Evolutionary conservation across 2,329 filamentous ascomycete genomes (phyloP).

Genomic region (Fusarium sp.): DNA sequence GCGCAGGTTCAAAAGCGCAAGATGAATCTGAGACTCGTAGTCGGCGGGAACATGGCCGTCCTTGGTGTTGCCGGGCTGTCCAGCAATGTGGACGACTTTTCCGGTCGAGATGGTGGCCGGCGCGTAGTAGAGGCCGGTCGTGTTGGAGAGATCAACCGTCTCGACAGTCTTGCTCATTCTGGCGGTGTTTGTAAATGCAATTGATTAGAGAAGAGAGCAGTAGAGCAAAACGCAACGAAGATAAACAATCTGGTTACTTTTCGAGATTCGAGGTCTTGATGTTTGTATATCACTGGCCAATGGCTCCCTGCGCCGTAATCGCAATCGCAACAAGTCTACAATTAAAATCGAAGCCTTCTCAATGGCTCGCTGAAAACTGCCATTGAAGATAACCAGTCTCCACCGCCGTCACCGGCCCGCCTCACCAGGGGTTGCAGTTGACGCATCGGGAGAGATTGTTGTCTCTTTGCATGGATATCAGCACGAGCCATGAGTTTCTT

Average conservation of each 20-base stretch:
- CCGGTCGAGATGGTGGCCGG: slow-evolving; percentile 22
- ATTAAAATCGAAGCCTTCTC: background rate
- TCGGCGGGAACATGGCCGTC: slow-evolving; percentile 49
- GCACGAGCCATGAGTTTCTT: background rate
- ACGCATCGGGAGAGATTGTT: background rate
- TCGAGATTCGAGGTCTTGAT: background rate
- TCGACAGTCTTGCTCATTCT: slow-evolving; percentile 23
- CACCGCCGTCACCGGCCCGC: background rate
- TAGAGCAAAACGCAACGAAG: background rate
- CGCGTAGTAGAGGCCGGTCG: slow-evolving; percentile 20
- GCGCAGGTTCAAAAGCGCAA: slow-evolving; percentile 53
- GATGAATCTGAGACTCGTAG: slow-evolving; percentile 56
- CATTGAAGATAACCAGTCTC: background rate
- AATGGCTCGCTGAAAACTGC: background rate
- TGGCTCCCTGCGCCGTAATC: background rate
- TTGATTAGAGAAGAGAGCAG: background rate
- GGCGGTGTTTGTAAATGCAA: background rate
- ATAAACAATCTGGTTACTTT: background rate
- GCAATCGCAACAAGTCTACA: background rate
- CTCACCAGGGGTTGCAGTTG: background rate
- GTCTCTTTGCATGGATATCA: background rate
- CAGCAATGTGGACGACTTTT: slow-evolving; percentile 48
- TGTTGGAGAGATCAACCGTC: slow-evolving; percentile 33
- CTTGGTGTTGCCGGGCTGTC: slow-evolving; percentile 50
- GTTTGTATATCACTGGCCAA: background rate